Base-by-base conservation (phyloP, 768 basidiomycete species). In the Termitomyces sp. region DNA sequence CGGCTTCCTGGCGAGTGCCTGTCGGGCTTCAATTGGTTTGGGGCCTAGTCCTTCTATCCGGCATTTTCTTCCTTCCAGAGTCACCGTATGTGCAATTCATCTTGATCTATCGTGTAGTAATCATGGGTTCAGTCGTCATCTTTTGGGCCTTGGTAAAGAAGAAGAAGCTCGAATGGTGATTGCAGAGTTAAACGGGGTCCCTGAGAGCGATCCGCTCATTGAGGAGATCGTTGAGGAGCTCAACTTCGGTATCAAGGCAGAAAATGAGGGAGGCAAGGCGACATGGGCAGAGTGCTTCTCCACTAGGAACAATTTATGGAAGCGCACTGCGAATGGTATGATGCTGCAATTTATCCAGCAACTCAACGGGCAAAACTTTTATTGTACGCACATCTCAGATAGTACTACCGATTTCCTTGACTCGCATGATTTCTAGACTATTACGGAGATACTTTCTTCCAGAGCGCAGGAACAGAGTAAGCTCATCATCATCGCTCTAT, bases 311-410 rank as follows among this genome's bases (percentile, higher is more conserved):
- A 72, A 77, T 64, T 69, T 91, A 44, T 89, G 87, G 83, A 86
- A 84, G 69, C 79, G 90, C 54, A 91, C 88, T 14, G 67, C 75
- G 35, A 90, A 90, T 59, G 88, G 89, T n/a, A 88, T 89, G 84
- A 88, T 89, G 84, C 69, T 89, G 45, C 88, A 89, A 62, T 90
- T 90, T 65, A 83, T 92, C 53, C 88, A 91, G 62, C 88, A 91
- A 62, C 70, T 91, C 32, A 88, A 90, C 57, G 88, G 88, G 14
- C 88, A 92, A 69, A 90, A 88, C 67, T 90, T 89, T 71, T 88
- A 87, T 69, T 88, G 87, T 87, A 60, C 60, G 82, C 20, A 51
- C 7, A 2, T 6, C 35, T 41, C 22, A 38, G 14, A 41, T 20
- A 41, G n/a, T 9, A n/a, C 3, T 30, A 9, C n/a, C 8, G 7